Evolutionary conservation across 1,139 yeast genomes (phyloP).

Genomic region (Lodderomyces pseudojiufengensis): DNA sequence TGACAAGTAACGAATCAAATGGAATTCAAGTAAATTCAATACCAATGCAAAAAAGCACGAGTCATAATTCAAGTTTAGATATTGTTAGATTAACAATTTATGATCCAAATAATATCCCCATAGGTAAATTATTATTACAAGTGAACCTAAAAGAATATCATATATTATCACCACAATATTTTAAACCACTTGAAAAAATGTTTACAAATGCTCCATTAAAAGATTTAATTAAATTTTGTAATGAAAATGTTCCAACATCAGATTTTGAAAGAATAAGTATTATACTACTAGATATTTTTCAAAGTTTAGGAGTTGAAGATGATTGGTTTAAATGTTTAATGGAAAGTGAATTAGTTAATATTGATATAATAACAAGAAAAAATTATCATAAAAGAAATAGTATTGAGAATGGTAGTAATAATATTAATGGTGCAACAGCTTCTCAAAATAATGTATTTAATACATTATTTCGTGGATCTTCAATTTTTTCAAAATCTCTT

Average conservation of each 20-base stretch:
- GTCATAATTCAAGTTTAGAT: slow-evolving; percentile 20
- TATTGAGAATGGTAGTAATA: slow-evolving; percentile 11
- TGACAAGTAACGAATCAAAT: slow-evolving; percentile 23
- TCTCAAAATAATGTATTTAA: slow-evolving; percentile 52
- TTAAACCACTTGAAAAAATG: slow-evolving; percentile 59
- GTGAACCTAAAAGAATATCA: slow-evolving; percentile 54
- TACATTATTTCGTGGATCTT: slow-evolving; percentile 81
- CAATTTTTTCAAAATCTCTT: slow-evolving; percentile 73
- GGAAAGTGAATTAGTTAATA: slow-evolving; percentile 55
- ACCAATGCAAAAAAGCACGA: slow-evolving; percentile 7
- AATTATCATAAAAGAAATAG: slow-evolving; percentile 29
- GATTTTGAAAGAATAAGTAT: slow-evolving; percentile 54
- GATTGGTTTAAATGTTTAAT: slow-evolving; percentile 69
- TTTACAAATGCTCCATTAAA: slow-evolving; percentile 49
- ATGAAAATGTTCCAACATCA: slow-evolving; percentile 37
- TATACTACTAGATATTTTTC: slow-evolving; percentile 62
- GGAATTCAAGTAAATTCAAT: slow-evolving; percentile 23
- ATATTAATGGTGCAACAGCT: slow-evolving; percentile 11
- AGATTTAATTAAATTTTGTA: slow-evolving; percentile 47
- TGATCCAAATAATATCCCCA: slow-evolving; percentile 40
- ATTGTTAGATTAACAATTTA: slow-evolving; percentile 43
- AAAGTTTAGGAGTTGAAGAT: slow-evolving; percentile 57
- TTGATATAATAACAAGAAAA: slow-evolving; percentile 45
- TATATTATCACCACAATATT: slow-evolving; percentile 56
- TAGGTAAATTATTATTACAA: slow-evolving; percentile 60